phyloP scores from a whole-genome alignment of 257 asterid genomes.

The Sherardia arvensis region DNA sequence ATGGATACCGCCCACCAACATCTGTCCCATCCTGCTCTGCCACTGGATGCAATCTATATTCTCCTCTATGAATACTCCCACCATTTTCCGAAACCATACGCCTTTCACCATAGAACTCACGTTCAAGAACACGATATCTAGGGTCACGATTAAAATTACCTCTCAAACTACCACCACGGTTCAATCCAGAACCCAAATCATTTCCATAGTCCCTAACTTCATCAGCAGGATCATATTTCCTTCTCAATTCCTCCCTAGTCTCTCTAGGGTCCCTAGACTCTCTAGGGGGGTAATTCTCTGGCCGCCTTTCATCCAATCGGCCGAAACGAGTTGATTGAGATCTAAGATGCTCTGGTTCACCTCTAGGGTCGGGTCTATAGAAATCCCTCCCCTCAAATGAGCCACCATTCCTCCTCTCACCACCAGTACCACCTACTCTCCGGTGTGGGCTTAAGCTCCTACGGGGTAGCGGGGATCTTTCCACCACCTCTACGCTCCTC shows the following conservation, averaged over 20 bases:
- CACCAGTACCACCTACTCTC: neutral
- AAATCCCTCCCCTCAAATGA: conserved; percentile 10
- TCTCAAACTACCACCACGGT: neutral
- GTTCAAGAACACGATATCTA: neutral
- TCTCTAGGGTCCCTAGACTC: neutral
- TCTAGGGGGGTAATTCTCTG: neutral
- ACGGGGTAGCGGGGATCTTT: neutral
- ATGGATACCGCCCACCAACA: neutral
- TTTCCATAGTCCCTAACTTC: neutral
- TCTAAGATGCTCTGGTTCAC: neutral
- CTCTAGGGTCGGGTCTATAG: neutral
- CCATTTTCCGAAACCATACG: neutral
- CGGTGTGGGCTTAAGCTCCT: conserved; percentile 2
- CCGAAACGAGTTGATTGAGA: neutral
- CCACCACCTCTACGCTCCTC: neutral
- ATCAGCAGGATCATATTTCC: neutral
- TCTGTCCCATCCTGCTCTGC: conserved; percentile 6
- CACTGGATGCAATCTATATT: neutral
- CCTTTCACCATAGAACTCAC: neutral
- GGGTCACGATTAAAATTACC: neutral
- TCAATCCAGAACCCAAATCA: conserved; percentile 3
- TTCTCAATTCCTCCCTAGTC: conserved; percentile 1
- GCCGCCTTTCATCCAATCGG: neutral
- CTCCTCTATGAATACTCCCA: neutral
- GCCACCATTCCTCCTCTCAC: conserved; percentile 6